Percentiles rank a stretch among this genome's conserved stretches.
Conservation (phyloP, 2,329 filamentous ascomycete genomes). For the Aspergillus persii region DNA sequence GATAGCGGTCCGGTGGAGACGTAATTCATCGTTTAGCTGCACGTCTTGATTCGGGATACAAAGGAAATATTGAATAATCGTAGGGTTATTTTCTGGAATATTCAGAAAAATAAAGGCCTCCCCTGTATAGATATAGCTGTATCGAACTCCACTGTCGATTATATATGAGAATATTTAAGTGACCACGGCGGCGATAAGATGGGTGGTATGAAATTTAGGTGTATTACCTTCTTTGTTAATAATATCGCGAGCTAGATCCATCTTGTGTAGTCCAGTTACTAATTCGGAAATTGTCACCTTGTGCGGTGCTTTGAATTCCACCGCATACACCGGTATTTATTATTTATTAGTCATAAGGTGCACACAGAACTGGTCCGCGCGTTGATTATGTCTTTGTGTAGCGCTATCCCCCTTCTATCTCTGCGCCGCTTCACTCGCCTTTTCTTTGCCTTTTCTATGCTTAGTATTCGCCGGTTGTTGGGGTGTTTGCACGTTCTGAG, state of each 20-base stretch:
- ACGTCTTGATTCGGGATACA: conserved; percentile 27
- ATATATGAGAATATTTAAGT: conserved; percentile 33
- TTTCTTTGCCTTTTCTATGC: conserved; percentile 15
- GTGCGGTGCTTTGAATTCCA: conserved; percentile 30
- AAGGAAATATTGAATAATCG: conserved; percentile 23
- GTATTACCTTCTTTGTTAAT: conserved; percentile 25
- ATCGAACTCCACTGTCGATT: conserved; percentile 19
- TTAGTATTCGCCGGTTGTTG: conserved; percentile 10
- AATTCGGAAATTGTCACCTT: conserved; percentile 15
- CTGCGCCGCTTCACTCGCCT: neutral
- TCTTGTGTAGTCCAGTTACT: conserved; percentile 24
- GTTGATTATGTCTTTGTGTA: conserved; percentile 17
- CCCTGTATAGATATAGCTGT: conserved; percentile 30
- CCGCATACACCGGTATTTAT: conserved; percentile 21
- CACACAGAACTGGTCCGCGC: conserved; percentile 26
- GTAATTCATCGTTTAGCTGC: conserved; percentile 16
- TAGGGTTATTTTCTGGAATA: conserved; percentile 22
- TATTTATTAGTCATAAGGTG: conserved; percentile 17
- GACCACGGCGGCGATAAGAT: conserved; percentile 25
- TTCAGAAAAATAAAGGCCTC: conserved; percentile 32
- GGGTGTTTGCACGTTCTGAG: conserved; percentile 6
- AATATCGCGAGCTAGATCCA: conserved; percentile 23
- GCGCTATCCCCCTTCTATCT: conserved; percentile 3
- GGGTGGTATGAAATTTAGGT: conserved; percentile 24
- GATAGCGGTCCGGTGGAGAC: conserved; percentile 32